Percentiles rank a stretch among this genome's conserved stretches.
These are phyloP conservation scores for Aspergillus sp. DNA, from an alignment of 2,329 filamentous ascomycete genomes.

Conservation along the genomic window DNA sequence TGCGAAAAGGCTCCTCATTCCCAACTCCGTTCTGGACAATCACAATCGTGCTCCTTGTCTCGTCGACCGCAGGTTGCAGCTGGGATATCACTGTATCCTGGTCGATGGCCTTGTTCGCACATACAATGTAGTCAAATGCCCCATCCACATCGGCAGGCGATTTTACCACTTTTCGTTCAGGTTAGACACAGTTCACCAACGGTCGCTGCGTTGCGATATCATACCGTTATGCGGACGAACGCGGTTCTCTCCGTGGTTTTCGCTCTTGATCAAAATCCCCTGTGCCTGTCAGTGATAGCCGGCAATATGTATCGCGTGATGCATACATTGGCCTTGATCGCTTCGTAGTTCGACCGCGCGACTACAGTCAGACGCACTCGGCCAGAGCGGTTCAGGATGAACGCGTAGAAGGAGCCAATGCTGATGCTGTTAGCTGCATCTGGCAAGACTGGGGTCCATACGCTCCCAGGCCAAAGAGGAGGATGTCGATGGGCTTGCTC, in stretches of 20 bases:
- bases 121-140: conserved; percentile 30
- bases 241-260: conserved; percentile 32
- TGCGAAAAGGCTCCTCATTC: conserved; percentile 32
- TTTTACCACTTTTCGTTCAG: conserved; percentile 24
- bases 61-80: conserved; percentile 27
- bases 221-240: conserved; percentile 28
- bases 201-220: not conserved
- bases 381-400: conserved; percentile 39
- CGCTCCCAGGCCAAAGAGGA: conserved; percentile 48
- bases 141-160: conserved; percentile 23
- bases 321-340: conserved; percentile 30
- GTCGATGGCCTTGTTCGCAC: conserved; percentile 34
- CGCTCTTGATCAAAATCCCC: conserved; percentile 35
- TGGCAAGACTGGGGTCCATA: conserved; percentile 24
- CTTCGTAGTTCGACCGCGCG: conserved; percentile 39
- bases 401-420: conserved; percentile 51
- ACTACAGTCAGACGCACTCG: conserved; percentile 35
- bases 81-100: conserved; percentile 30
- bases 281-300: conserved; percentile 6
- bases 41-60: conserved; percentile 25
- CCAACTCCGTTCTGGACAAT: conserved; percentile 35
- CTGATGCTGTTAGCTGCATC: conserved; percentile 18
- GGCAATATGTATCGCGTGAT: not conserved
- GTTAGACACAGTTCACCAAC: not conserved
- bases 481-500: conserved; percentile 30